Evolutionary conservation across 1,284 basidiomycete species (phyloP).

Genomic region (Vanrija pseudolonga): DNA sequence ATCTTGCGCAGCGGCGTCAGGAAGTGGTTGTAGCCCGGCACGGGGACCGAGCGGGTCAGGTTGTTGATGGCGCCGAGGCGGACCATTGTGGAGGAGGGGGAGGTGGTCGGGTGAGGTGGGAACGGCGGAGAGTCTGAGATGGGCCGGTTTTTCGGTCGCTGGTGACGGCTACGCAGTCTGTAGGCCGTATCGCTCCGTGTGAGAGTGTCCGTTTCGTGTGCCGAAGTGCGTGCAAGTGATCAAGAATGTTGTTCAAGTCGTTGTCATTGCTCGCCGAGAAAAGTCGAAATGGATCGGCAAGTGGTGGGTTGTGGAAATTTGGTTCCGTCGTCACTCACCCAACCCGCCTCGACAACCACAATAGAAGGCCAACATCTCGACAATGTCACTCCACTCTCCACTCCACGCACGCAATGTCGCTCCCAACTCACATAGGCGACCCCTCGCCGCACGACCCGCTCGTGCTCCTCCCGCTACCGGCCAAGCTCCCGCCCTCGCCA

Average conservation of each 20-base stretch:
- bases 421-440: conserved; percentile 28
- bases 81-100: conserved; percentile 14
- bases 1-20: conserved; percentile 43
- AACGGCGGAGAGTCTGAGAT: background rate
- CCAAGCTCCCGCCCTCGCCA: conserved; percentile 23
- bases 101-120: background rate
- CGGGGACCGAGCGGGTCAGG: conserved; percentile 29
- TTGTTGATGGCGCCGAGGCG: conserved; percentile 14
- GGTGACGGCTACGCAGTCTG: too few species aligned
- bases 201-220: too few species aligned
- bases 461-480: conserved; percentile 34
- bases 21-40: conserved; percentile 46
- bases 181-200: too few species aligned
- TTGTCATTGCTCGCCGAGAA: background rate
- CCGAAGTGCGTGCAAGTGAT: too few species aligned
- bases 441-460: conserved; percentile 38
- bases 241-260: too few species aligned
- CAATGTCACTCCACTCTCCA: background rate
- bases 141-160: too few species aligned
- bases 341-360: background rate
- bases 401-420: conserved; percentile 20
- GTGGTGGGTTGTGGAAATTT: background rate
- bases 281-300: background rate
- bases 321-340: background rate
- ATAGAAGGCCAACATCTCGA: background rate